These are phyloP conservation scores for Fusarium xylarioides DNA, from an alignment of 2,329 filamentous ascomycete species.

Conservation along the genomic window DNA sequence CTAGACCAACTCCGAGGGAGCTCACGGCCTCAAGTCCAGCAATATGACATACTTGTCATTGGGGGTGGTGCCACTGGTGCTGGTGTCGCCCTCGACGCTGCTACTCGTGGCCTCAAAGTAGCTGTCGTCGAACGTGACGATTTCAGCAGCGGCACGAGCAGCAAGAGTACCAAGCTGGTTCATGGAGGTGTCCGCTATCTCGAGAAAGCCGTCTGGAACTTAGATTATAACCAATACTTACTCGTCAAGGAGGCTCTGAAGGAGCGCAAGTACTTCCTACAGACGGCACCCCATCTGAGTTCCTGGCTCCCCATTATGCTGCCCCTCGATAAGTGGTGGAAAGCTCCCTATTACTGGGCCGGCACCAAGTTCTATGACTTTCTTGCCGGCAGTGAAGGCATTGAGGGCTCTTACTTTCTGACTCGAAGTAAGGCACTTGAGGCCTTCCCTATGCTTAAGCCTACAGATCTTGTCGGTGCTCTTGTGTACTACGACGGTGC, in stretches of 20 bases:
- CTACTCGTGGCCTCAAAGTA: slow-evolving; percentile 75
- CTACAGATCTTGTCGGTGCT: slow-evolving; percentile 79
- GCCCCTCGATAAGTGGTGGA: slow-evolving; percentile 79
- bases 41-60: slow-evolving; percentile 76
- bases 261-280: slow-evolving; percentile 78
- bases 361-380: slow-evolving; percentile 87
- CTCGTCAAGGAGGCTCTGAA: slow-evolving; percentile 77
- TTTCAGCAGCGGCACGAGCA: slow-evolving; percentile 77
- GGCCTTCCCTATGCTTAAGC: slow-evolving; percentile 89
- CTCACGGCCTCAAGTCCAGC: slow-evolving; percentile 48
- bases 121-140: slow-evolving; percentile 78
- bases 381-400: slow-evolving; percentile 84
- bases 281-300: slow-evolving; percentile 78
- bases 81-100: slow-evolving; percentile 77
- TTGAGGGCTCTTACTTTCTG: slow-evolving; percentile 89
- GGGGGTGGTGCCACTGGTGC: slow-evolving; percentile 76
- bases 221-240: slow-evolving; percentile 77
- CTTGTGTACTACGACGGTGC: slow-evolving; percentile 92
- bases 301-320: slow-evolving; percentile 81
- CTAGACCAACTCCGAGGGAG: slow-evolving; percentile 65
- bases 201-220: slow-evolving; percentile 79
- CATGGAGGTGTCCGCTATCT: slow-evolving; percentile 79
- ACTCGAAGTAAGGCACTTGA: slow-evolving; percentile 87
- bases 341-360: slow-evolving; percentile 79
- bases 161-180: slow-evolving; percentile 81